Base-by-base conservation (phyloP, 1,284 basidiomycete species). In the Cystobasidium sp. region DNA sequence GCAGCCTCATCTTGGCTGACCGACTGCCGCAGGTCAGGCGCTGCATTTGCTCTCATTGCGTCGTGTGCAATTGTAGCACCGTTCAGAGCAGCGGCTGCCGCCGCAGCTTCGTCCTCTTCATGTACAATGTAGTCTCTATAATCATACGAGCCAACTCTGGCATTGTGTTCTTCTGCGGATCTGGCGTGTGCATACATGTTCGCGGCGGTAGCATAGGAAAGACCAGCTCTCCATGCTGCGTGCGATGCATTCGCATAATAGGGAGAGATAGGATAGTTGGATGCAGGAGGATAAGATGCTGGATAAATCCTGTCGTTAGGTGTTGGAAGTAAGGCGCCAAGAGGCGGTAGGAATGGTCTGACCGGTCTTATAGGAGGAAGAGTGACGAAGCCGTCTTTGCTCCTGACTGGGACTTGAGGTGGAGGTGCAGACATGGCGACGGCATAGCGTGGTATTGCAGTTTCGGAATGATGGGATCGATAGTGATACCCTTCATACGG, bases 261-360 rank as follows among this genome's bases (percentile, higher is more conserved):
- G 5, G 62, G 62, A 49, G 62, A 65, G 47, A 65, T 51, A 44
- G 62, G 62, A 51, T 65, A 65, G 16, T 1, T 65, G n/a, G 62
- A 31, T 31, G 31, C 39, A 12, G 62, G 62, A 16, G 62, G 62
- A 24, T 22, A 65, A 14, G 62, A 65, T 6, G 62, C 62, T 39
- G 62, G 62, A 16, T 65, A 65, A 4, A 65, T n/a, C 24, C 49
- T 65, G 44, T 65, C 62, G 3, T 22, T 65, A 16, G 46, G n/a
- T 2, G n/a, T 20, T 46, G 31, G 62, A 3, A 51, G 62, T 65
- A 52, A 12, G 1, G n/a, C 43, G n/a, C 46, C 44, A 1, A 49
- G 8, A 52, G 49, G 31, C 3, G 62, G 62, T 5, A 52, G 47
- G 16, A 49, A 44, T 8, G 47, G 44, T 52, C 46, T 65, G 7